Evolutionary conservation across 352 stramenopile genomes (phyloP), one percentile per base, ranked within the genome.

Genomic region (Peronospora farinosa): DNA sequence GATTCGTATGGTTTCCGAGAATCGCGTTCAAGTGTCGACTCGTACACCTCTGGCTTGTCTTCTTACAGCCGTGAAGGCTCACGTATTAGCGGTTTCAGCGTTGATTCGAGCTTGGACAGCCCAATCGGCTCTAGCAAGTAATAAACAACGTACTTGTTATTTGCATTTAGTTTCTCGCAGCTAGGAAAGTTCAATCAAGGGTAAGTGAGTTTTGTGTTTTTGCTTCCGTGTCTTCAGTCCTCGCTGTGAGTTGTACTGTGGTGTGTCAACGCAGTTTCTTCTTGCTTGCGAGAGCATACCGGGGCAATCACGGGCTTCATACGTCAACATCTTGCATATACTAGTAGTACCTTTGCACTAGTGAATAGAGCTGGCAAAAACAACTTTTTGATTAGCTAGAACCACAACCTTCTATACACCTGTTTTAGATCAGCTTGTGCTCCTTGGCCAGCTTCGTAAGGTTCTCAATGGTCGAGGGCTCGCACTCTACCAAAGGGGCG

Each of bases 401-500:
- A 38, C 23, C 35, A 39, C 13, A 16, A 30, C 16, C 32, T 54
- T 38, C 45, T 52, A 43, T 50, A 41, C 49, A 44, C 15, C 51
- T 51, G 46, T 43, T 43, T 55, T 82, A 83, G 54, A 89, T 68
- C 62, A 94, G 59, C 44, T 86, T 84, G 68, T 91, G 75, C 46
- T 76, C 51, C 67, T 86, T 82, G 40, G 88, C 61, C 37, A 87
- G 56, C 49, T 72, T 62, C 39, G 65, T 75, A 41, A 95, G 64
- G 50, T 66, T 79, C 37, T 75, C 74, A 25, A 84, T 57, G 1
- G 81, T 90, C 45, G 81, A 74, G 16, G 71, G 64, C 41, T 74
- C 75, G 47, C 86, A 91, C 46, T 79, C 55, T 23, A 86, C 74
- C 25, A 96, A 69, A 15, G 86, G 86, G 8, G 84, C 66, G 15